Base-by-base conservation (phyloP, 805 yeast species). In the Blastobotrys americana region DNA sequence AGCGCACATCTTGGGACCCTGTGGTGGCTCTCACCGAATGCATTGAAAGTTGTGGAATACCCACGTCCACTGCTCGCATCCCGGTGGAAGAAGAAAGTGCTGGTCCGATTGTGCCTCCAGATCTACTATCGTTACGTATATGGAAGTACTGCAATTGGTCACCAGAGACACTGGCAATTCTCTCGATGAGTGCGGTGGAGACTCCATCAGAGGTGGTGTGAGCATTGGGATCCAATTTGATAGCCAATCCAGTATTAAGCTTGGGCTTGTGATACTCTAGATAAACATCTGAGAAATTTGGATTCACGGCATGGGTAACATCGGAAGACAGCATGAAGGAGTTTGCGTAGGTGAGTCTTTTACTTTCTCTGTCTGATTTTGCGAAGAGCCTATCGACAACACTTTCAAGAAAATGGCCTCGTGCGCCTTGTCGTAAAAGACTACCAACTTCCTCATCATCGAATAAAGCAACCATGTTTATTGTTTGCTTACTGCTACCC, bases 21-120 rank as follows among this genome's bases (percentile, higher is more conserved):
- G 81, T 73, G 10, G 88, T 74, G 21, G 93, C 94, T 56, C 95
- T 74, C 54, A 85, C 82, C 35, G 87, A 80, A 65, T 85, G 95
- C 95, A 85, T 85, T 2, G 90, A 76, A 55, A 83, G 70, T 65
- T 85, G 94, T 2, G 94, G 79, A 54, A 85, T 81, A 45, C 95
- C 95, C 47, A 84, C 63, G 56, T 85, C 95, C 45, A 84, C 76
- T 37, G 90, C 82, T 57, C 65, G 54, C 23, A 64, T 47, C 10
- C 76, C 76, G 57, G 61, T 55, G 34, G 56, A 56, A 4, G 64
- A 45, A 13, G 65, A 53, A 4, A 69, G 55, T 49, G 69, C 57
- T 60, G 80, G 95, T 0, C 96, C 96, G 58, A 87, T 84, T 21
- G 95, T 85, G 34, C 94, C 94, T 25, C 96, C 96, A 1, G 88